Percentiles rank a stretch among this genome's conserved stretches.
phyloP scores from a whole-genome alignment of 768 basidiomycete genomes.

The Zangia roseola region DNA sequence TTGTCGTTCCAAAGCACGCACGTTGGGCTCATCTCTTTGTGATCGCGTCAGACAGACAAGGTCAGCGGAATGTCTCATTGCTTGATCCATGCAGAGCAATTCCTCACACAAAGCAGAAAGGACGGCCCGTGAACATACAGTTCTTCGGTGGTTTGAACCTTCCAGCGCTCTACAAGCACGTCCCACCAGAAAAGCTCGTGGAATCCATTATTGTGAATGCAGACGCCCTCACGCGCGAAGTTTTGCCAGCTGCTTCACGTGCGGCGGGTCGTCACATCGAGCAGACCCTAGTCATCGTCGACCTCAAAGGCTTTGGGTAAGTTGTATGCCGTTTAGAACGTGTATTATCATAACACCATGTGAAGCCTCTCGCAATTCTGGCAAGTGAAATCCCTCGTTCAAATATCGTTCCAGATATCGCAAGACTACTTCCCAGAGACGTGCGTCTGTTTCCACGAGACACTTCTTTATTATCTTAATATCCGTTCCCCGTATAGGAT shows the following conservation, averaged over 20 bases:
- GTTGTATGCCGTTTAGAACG: constrained; percentile 14
- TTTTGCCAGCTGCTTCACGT: constrained; percentile 63
- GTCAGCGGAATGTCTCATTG: constrained; percentile 35
- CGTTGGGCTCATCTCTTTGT: not conserved
- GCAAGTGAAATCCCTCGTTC: constrained; percentile 68
- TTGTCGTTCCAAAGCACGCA: not conserved
- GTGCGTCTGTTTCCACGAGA: constrained; percentile 37
- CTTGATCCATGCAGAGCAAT: not conserved
- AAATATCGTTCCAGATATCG: constrained; percentile 66
- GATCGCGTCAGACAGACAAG: constrained; percentile 58
- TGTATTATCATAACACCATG: not conserved
- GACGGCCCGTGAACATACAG: constrained; percentile 71
- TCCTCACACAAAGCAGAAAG: constrained; percentile 43
- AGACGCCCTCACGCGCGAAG: constrained; percentile 62
- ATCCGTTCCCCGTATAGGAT: constrained; percentile 43
- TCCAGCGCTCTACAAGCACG: constrained; percentile 51
- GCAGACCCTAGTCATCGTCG: constrained; percentile 62
- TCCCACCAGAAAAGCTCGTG: constrained; percentile 63
- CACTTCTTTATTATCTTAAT: not conserved
- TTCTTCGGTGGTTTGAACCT: constrained; percentile 60
- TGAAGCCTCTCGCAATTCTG: constrained; percentile 66
- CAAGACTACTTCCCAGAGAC: constrained; percentile 81
- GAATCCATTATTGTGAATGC: constrained; percentile 61
- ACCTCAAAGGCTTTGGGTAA: constrained; percentile 70
- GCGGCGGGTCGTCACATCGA: constrained; percentile 50